phyloP scores from a whole-genome alignment of 208 protist species.

The Leishmania gerbilli region DNA sequence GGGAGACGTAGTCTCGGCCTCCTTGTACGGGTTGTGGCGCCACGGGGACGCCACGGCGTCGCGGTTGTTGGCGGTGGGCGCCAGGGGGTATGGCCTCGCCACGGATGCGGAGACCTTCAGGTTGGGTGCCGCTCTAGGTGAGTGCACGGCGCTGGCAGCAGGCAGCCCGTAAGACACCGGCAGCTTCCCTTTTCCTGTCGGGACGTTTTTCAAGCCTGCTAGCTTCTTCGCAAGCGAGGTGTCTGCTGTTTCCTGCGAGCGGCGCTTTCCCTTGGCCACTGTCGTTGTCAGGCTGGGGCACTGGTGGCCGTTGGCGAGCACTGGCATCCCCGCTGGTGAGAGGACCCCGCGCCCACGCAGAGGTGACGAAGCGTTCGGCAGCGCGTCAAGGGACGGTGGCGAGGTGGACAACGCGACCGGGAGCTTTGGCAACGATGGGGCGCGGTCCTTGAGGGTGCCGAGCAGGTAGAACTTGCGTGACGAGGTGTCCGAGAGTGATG shows the following conservation, averaged over 20 bases:
- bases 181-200: constrained; percentile 21
- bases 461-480: constrained; percentile 38
- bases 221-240: constrained; percentile 25
- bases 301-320: constrained; percentile 7
- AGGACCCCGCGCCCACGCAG: not conserved
- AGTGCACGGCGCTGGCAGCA: constrained; percentile 10
- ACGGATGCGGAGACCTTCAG: constrained; percentile 1
- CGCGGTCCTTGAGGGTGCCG: constrained; percentile 8
- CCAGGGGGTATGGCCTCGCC: not conserved
- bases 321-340: constrained; percentile 1
- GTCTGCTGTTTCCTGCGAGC: constrained; percentile 15
- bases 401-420: constrained; percentile 4
- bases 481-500: constrained; percentile 22
- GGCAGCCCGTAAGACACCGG: not conserved
- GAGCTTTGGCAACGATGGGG: not conserved
- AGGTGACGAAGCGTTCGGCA: not conserved
- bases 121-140: not conserved
- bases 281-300: not conserved
- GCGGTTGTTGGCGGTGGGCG: not conserved
- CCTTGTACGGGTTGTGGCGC: constrained; percentile 12
- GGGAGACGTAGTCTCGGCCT: constrained; percentile 6
- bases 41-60: constrained; percentile 11
- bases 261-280: constrained; percentile 2
- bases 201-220: constrained; percentile 28
- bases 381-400: not conserved